These are phyloP conservation scores for Golubevia sp. DNA, from an alignment of 1,284 basidiomycete species.

Conservation along the genomic window DNA sequence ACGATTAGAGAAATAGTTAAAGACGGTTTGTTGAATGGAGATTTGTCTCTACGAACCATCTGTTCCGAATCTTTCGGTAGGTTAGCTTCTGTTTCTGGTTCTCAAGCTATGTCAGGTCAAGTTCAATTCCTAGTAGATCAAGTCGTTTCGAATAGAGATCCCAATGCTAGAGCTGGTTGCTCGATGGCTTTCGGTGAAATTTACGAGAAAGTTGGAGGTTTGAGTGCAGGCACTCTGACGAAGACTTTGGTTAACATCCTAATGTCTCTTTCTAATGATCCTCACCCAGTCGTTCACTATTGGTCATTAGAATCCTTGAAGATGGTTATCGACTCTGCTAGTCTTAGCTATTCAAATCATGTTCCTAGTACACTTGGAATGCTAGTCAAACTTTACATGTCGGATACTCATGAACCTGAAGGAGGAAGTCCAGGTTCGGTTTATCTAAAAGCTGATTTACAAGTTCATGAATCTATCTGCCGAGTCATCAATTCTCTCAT, in stretches of 20 bases:
- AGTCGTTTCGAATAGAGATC: conserved; percentile 94
- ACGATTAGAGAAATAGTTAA: conserved; percentile 77
- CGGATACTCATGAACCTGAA: conserved; percentile 90
- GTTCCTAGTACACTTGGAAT: conserved; percentile 87
- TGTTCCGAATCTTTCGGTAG: conserved; percentile 91
- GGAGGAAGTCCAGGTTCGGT: conserved; percentile 78
- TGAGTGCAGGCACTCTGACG: conserved; percentile 88
- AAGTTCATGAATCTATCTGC: conserved; percentile 87
- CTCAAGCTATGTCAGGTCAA: conserved; percentile 81
- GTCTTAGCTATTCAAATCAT: conserved; percentile 86
- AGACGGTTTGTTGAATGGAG: conserved; percentile 81
- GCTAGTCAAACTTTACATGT: conserved; percentile 85
- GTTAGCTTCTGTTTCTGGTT: conserved; percentile 81
- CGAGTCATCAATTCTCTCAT: conserved; percentile 90
- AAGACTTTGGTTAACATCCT: conserved; percentile 96
- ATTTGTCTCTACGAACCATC: conserved; percentile 75
- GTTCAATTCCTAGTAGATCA: conserved; percentile 92
- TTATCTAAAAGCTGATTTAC: conserved; percentile 86
- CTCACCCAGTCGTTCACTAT: conserved; percentile 94
- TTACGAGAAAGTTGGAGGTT: conserved; percentile 87
- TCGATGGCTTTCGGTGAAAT: conserved; percentile 92
- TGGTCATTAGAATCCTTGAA: conserved; percentile 85
- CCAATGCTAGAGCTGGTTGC: conserved; percentile 89
- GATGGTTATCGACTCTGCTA: conserved; percentile 87
- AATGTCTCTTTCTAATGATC: conserved; percentile 92